These are phyloP conservation scores for Pulveroboletus sp. DNA, from an alignment of 768 basidiomycete species.

Conservation along the genomic window DNA sequence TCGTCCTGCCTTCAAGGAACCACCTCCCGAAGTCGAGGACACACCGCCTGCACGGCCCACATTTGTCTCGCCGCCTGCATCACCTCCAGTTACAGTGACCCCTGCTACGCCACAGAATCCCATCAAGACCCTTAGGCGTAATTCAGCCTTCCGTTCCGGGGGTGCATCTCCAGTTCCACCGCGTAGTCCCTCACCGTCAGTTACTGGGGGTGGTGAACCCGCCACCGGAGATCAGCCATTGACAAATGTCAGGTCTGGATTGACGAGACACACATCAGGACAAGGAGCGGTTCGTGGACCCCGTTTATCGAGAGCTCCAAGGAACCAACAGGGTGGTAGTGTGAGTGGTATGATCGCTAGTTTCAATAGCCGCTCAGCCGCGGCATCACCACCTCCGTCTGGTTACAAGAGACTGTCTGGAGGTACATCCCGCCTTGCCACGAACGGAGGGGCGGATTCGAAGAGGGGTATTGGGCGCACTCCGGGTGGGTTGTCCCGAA, in stretches of 20 bases:
- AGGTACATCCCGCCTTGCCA: slow-evolving; percentile 14
- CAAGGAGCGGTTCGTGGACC: slow-evolving; percentile 43
- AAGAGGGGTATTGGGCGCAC: slow-evolving; percentile 43
- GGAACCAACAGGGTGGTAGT: slow-evolving; percentile 37
- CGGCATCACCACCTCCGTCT: slow-evolving; percentile 36
- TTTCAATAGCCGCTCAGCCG: slow-evolving; percentile 46
- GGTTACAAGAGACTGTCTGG: slow-evolving; percentile 46
- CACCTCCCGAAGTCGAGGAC: slow-evolving; percentile 55
- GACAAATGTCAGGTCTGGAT: slow-evolving; percentile 28
- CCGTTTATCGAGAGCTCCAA: slow-evolving; percentile 44
- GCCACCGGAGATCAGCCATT: slow-evolving; percentile 33
- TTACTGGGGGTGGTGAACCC: slow-evolving; percentile 23
- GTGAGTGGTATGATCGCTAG: slow-evolving; percentile 56
- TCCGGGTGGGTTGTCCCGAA: slow-evolving; percentile 53
- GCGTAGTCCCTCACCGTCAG: slow-evolving; percentile 42
- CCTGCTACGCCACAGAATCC: slow-evolving; percentile 52
- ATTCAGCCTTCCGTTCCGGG: slow-evolving; percentile 31
- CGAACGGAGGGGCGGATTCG: slow-evolving; percentile 6
- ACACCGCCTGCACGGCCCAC: slow-evolving; percentile 12
- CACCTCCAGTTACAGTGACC: slow-evolving; percentile 31
- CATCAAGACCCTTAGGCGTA: slow-evolving; percentile 35
- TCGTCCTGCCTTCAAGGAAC: slow-evolving; percentile 56
- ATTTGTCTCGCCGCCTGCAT: slow-evolving; percentile 21
- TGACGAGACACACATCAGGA: slow-evolving; percentile 47
- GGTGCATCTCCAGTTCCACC: slow-evolving; percentile 32